A percentile compares a stretch with the other conserved stretches of the same genome.
phyloP scores from a whole-genome alignment of 73 alveolate genomes.

The Symbiodinium pilosum region DNA sequence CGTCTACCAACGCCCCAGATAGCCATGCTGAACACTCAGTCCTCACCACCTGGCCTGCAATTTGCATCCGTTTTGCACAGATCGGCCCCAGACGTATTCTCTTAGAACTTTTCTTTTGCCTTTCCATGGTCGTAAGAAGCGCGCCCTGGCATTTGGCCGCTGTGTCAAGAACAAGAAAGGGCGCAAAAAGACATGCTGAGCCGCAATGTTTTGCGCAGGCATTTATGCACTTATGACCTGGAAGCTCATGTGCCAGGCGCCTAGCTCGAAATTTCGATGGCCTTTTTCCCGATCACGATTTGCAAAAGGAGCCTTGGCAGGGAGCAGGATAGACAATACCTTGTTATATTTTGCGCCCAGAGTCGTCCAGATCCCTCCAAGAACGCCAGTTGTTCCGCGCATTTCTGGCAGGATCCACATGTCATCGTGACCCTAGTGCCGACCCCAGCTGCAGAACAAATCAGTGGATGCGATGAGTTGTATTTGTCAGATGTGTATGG shows the following conservation, averaged over 20 bases:
- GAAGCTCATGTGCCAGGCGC: neutral
- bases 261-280: constrained; percentile 76
- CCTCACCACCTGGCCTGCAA: neutral
- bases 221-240: neutral
- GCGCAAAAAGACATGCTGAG: neutral
- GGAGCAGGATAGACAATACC: no score
- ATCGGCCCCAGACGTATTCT: neutral
- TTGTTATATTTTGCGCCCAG: no score
- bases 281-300: constrained; percentile 39
- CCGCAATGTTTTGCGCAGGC: neutral
- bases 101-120: neutral
- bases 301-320: constrained; percentile 8
- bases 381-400: no score
- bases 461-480: neutral
- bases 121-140: neutral
- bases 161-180: neutral
- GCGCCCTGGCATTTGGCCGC: neutral
- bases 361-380: no score
- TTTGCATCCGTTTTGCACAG: neutral
- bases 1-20: no score
- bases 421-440: constrained; percentile 67
- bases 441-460: neutral
- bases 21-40: no score
- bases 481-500: no score
- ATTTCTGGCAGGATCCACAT: constrained; percentile 70